phyloP scores from a whole-genome alignment of 306 rosid genomes.

The Vicia sativa region DNA sequence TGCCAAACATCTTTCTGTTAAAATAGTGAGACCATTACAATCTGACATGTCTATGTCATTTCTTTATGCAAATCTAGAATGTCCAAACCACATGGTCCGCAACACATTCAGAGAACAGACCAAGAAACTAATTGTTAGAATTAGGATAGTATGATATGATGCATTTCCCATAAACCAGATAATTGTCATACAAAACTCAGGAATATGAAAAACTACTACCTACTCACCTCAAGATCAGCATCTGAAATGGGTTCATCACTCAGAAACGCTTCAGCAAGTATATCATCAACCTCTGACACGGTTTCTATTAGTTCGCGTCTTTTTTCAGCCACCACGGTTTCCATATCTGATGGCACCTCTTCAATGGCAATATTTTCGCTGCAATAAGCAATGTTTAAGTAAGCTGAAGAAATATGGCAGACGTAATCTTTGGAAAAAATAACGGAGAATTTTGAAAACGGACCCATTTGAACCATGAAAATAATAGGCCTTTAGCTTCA shows the following conservation, averaged over 20 bases:
- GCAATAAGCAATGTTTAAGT: constrained; percentile 39
- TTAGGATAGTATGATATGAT: constrained; percentile 20
- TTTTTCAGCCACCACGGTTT: constrained; percentile 76
- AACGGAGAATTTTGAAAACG: constrained; percentile 38
- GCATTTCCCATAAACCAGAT: constrained; percentile 22
- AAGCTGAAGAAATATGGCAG: constrained; percentile 19
- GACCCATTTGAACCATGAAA: constrained; percentile 91
- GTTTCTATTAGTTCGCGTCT: constrained; percentile 87
- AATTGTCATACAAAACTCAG: constrained; percentile 1
- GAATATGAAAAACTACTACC: background rate
- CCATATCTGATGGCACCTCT: constrained; percentile 84
- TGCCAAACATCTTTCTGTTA: background rate
- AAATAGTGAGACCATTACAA: constrained; percentile 14
- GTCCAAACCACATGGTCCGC: constrained; percentile 17
- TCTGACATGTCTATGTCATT: background rate
- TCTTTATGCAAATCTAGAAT: constrained; percentile 2
- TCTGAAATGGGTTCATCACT: constrained; percentile 82
- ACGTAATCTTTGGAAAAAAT: background rate
- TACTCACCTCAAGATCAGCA: constrained; percentile 78
- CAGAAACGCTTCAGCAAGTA: constrained; percentile 93
- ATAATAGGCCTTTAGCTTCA: constrained; percentile 79
- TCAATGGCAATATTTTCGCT: constrained; percentile 74
- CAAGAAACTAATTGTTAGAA: constrained; percentile 20
- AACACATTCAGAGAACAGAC: background rate
- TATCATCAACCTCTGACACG: constrained; percentile 94